Conservation (phyloP, 1,139 yeast species). For the Saccharomycopsis phalli region DNA sequence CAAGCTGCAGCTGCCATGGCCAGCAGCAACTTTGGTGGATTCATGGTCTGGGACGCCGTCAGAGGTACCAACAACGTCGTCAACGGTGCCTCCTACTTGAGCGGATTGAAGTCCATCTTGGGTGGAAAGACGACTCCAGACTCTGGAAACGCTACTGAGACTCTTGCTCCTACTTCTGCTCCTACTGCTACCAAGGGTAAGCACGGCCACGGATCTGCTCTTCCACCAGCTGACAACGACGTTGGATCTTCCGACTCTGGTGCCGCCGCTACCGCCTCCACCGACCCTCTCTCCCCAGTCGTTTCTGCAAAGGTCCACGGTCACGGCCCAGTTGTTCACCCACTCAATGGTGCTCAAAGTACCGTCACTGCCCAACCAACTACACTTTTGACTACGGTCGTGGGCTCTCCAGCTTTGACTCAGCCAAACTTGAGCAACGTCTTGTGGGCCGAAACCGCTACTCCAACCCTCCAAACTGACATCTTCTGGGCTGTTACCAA, state of each 20-base stretch:
- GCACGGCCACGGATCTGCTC: too few species aligned
- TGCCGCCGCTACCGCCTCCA: conserved; percentile 1
- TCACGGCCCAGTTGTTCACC: not conserved
- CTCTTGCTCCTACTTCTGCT: conserved; percentile 10
- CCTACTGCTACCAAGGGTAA: conserved; percentile 2
- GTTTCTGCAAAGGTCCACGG: not conserved
- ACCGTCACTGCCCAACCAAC: conserved; percentile 5
- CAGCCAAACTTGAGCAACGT: conserved; percentile 2
- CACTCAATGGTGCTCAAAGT: not conserved
- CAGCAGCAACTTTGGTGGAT: conserved; percentile 60
- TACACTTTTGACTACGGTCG: not conserved
- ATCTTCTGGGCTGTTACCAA: conserved; percentile 13
- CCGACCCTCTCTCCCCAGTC: conserved; percentile 1
- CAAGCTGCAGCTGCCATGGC: conserved; percentile 29
- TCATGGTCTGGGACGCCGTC: conserved; percentile 89
- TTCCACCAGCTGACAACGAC: too few species aligned
- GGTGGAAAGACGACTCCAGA: conserved; percentile 7
- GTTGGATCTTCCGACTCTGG: not conserved
- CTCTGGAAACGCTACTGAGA: conserved; percentile 7
- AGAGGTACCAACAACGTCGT: conserved; percentile 35
- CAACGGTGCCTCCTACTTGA: conserved; percentile 34
- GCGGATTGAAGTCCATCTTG: conserved; percentile 34
- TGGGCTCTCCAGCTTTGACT: not conserved
- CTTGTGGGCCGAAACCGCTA: conserved; percentile 9
- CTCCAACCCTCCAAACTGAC: conserved; percentile 1